These are phyloP conservation scores for Kurtzmaniella natalensis DNA, from an alignment of 1,139 yeast species.

Conservation along the genomic window DNA sequence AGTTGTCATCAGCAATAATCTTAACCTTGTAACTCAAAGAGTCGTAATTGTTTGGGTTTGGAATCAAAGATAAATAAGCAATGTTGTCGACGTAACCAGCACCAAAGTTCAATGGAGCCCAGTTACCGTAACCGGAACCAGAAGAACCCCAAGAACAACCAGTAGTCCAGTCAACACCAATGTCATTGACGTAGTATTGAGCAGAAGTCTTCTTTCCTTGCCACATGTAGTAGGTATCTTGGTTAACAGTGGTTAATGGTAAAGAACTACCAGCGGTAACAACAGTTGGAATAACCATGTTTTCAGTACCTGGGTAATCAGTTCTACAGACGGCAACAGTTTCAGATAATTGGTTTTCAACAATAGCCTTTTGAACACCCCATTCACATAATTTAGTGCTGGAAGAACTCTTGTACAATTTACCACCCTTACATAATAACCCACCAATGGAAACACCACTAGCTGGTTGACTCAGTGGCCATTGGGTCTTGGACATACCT, in stretches of 20 bases:
- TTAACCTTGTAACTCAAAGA: constrained; percentile 82
- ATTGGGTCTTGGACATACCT: constrained; percentile 96
- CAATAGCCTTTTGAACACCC: constrained; percentile 70
- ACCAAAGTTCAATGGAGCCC: constrained; percentile 97
- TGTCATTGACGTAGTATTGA: constrained; percentile 95
- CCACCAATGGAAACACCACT: constrained; percentile 93
- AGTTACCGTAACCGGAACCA: constrained; percentile 87
- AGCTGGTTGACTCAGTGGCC: constrained; percentile 84
- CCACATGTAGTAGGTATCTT: constrained; percentile 77
- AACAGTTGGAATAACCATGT: constrained; percentile 91
- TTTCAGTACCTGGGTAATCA: constrained; percentile 98
- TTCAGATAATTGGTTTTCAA: constrained; percentile 58
- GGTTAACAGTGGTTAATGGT: constrained; percentile 76
- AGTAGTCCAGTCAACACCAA: constrained; percentile 83
- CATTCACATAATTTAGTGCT: constrained; percentile 70
- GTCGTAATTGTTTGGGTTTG: constrained; percentile 83
- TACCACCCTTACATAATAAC: constrained; percentile 71
- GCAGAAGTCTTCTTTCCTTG: constrained; percentile 79
- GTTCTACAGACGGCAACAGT: constrained; percentile 91
- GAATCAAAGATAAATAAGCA: constrained; percentile 86
- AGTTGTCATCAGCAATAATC: constrained; percentile 69
- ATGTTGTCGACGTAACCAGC: constrained; percentile 80
- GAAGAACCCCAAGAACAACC: constrained; percentile 92
- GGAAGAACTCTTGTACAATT: constrained; percentile 72
- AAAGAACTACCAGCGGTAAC: constrained; percentile 63